Evolutionary conservation across 2,329 filamentous ascomycete species (phyloP).

Genomic region (Fonsecaea multimorphosa): DNA sequence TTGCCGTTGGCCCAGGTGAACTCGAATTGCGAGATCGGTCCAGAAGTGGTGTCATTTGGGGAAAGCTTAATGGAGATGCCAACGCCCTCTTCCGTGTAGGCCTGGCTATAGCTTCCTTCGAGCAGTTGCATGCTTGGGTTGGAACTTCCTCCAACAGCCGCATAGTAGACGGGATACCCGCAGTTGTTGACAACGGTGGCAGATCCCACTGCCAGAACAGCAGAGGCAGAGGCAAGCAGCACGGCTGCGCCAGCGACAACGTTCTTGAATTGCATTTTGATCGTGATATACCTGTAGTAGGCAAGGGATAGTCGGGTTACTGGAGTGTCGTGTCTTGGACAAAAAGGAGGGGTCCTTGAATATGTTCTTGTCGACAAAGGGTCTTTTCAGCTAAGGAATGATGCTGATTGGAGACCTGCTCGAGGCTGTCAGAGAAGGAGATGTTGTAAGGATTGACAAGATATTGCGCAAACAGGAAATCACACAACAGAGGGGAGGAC

Average conservation of each 20-base stretch:
- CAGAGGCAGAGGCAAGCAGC: constrained; percentile 44
- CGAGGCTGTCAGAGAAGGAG: constrained; percentile 27
- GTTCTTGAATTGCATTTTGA: constrained; percentile 46
- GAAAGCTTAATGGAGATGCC: constrained; percentile 54
- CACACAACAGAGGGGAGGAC: constrained; percentile 30
- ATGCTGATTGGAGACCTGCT: constrained; percentile 41
- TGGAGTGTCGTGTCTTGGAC: constrained; percentile 15
- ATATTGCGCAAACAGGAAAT: constrained; percentile 34
- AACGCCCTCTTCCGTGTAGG: constrained; percentile 44
- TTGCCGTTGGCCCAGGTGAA: constrained; percentile 48
- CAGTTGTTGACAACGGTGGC: constrained; percentile 51
- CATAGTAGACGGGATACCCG: constrained; percentile 46
- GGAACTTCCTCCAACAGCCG: constrained; percentile 47
- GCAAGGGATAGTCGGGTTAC: constrained; percentile 28
- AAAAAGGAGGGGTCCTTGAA: constrained; percentile 30
- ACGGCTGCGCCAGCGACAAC: constrained; percentile 41
- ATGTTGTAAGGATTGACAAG: constrained; percentile 35
- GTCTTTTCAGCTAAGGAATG: constrained; percentile 41
- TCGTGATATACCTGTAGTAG: constrained; percentile 18
- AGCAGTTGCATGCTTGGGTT: constrained; percentile 44
- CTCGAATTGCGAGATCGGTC: constrained; percentile 49
- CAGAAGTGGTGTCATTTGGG: constrained; percentile 44
- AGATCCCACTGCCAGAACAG: constrained; percentile 46
- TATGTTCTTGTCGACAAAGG: constrained; percentile 30
- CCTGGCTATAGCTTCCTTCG: constrained; percentile 45